Evolutionary conservation across 108 stramenopile species (phyloP).

Genomic region (Thalassiosira profunda): DNA sequence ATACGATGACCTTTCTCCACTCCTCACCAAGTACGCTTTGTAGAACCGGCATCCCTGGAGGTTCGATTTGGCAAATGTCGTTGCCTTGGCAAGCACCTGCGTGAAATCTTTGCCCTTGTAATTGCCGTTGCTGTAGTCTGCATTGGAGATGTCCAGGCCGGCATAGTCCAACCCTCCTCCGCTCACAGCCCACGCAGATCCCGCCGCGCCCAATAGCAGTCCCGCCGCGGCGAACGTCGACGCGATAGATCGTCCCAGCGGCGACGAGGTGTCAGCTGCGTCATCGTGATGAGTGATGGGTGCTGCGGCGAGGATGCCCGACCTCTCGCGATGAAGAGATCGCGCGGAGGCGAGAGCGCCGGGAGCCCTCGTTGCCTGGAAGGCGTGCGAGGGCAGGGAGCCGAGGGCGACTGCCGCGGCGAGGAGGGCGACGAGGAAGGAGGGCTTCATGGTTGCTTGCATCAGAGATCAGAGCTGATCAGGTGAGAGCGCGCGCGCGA

Average conservation of each 20-base stretch:
- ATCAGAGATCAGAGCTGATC: no score
- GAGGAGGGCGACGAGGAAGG: not conserved
- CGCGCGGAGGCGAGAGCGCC: not conserved
- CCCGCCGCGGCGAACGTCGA: not conserved
- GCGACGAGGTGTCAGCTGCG: no score
- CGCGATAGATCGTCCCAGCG: not conserved
- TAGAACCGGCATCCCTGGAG: slow-evolving; percentile 88
- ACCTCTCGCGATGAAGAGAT: no score
- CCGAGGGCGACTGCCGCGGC: not conserved
- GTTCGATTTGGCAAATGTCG: slow-evolving; percentile 76
- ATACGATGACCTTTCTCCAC: not conserved
- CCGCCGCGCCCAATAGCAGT: not conserved
- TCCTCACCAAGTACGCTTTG: slow-evolving; percentile 79
- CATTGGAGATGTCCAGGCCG: slow-evolving; percentile 74
- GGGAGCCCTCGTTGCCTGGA: not conserved
- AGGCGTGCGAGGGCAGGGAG: not conserved
- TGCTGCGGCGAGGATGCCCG: no score
- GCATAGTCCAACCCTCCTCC: slow-evolving; percentile 81
- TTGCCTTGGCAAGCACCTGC: slow-evolving; percentile 84
- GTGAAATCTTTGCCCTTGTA: slow-evolving; percentile 93
- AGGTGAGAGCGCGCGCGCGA: no score
- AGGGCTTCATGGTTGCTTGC: slow-evolving; percentile 3
- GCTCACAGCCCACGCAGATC: slow-evolving; percentile 44
- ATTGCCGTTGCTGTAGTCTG: slow-evolving; percentile 73
- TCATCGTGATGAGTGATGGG: no score